These are phyloP conservation scores for Phytophthora sansomeana DNA, from an alignment of 352 stramenopile genomes.

Conservation along the genomic window DNA sequence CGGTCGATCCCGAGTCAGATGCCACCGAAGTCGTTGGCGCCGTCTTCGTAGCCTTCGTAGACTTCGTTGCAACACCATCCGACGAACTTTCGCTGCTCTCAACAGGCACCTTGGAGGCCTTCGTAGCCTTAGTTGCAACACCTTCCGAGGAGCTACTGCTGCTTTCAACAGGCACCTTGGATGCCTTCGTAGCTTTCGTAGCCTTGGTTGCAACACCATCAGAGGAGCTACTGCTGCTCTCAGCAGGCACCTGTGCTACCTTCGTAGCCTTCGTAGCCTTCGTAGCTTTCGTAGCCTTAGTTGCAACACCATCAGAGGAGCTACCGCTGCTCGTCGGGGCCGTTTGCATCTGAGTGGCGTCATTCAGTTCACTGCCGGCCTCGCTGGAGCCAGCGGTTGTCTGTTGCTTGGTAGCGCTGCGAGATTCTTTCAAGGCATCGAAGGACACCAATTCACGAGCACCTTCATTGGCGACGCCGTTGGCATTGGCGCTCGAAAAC, in stretches of 20 bases:
- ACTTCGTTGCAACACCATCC: no score
- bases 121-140: no score
- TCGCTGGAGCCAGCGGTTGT: background rate
- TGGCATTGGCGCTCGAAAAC: constrained; percentile 11
- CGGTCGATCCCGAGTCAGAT: constrained; percentile 9
- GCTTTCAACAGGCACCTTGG: no score
- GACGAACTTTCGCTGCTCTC: no score
- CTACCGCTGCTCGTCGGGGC: constrained; percentile 3
- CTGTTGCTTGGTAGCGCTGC: background rate
- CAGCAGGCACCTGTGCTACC: background rate
- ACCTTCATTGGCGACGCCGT: background rate
- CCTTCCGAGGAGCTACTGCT: no score
- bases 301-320: constrained; percentile 3
- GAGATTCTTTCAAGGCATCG: background rate
- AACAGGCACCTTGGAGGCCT: no score
- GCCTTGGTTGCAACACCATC: background rate
- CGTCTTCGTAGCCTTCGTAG: no score
- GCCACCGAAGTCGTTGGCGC: no score
- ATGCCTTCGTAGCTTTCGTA: background rate
- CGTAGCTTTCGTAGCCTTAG: background rate
- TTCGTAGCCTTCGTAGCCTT: background rate
- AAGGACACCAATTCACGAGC: background rate
- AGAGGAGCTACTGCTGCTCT: constrained; percentile 13
- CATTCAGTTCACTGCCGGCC: background rate
- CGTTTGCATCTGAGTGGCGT: background rate